Evolutionary conservation across 257 asterid species (phyloP).

Genomic region (Fraxinus quadrangulata): DNA sequence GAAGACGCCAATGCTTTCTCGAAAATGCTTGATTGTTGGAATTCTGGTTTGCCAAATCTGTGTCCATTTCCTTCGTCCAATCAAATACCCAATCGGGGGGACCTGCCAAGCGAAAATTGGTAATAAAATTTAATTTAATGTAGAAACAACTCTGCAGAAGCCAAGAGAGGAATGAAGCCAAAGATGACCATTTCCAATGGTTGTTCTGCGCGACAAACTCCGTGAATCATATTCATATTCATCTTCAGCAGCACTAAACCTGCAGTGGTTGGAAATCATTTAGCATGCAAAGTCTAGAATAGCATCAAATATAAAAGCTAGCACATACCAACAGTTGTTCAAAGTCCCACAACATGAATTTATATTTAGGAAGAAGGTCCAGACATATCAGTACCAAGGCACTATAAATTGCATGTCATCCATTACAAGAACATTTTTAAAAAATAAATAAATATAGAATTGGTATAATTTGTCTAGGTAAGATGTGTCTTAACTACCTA

Average conservation of each 20-base stretch:
- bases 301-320: slow-evolving; percentile 6
- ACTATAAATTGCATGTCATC: slow-evolving; percentile 11
- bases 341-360: slow-evolving; percentile 7
- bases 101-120: slow-evolving; percentile 48
- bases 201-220: slow-evolving; percentile 53
- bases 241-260: slow-evolving; percentile 82
- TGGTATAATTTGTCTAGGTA: not conserved
- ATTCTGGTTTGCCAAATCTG: slow-evolving; percentile 66
- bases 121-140: slow-evolving; percentile 19
- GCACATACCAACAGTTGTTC: slow-evolving; percentile 15
- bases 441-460: not conserved
- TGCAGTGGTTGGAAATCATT: slow-evolving; percentile 29
- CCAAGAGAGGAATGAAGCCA: slow-evolving; percentile 27
- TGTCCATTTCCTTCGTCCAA: slow-evolving; percentile 83
- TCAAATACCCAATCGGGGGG: slow-evolving; percentile 78
- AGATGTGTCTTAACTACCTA: not conserved
- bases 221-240: slow-evolving; percentile 47
- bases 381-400: not conserved
- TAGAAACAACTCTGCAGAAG: slow-evolving; percentile 23
- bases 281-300: slow-evolving; percentile 26
- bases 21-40: slow-evolving; percentile 70
- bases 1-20: slow-evolving; percentile 86
- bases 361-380: slow-evolving; percentile 9
- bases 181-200: slow-evolving; percentile 66
- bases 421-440: not conserved